These are phyloP conservation scores for Blepharisma japonicum DNA, from an alignment of 73 alveolate genomes.

Conservation along the genomic window DNA sequence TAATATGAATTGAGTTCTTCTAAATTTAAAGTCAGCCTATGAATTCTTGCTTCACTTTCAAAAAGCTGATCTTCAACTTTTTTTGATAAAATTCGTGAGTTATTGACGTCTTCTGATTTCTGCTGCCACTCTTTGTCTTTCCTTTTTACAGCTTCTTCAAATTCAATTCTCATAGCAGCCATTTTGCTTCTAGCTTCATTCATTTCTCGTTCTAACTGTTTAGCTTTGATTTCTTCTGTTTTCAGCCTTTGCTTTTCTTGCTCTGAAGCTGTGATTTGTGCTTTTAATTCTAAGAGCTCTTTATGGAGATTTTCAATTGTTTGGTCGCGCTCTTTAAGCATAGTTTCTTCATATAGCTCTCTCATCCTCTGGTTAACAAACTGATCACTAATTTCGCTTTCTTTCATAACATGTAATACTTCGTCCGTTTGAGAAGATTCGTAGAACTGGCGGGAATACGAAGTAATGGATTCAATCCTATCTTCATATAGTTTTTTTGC, in stretches of 20 bases:
- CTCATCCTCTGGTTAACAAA: constrained; percentile 14
- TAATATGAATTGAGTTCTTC: background rate
- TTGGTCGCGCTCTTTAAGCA: constrained; percentile 21
- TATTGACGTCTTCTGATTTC: constrained; percentile 7
- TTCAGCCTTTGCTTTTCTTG: background rate
- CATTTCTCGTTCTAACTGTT: background rate
- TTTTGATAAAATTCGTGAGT: no score
- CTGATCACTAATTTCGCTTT: background rate
- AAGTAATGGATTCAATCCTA: constrained; percentile 17
- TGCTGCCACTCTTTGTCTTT: background rate
- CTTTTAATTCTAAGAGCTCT: background rate
- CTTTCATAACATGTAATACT: constrained; percentile 9
- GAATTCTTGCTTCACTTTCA: background rate
- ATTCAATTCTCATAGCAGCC: constrained; percentile 9
- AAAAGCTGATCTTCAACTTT: background rate
- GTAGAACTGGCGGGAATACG: constrained; percentile 14
- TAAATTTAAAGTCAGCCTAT: background rate
- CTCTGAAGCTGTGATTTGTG: background rate
- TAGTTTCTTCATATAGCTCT: constrained; percentile 25
- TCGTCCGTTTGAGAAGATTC: constrained; percentile 13
- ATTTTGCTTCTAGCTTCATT: background rate
- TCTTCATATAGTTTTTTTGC: background rate
- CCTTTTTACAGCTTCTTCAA: constrained; percentile 26
- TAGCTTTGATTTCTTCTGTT: background rate
- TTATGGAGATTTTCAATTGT: constrained; percentile 5